Conservation (phyloP, 73 alveolate genomes). For the Paraurostyla sp. region DNA sequence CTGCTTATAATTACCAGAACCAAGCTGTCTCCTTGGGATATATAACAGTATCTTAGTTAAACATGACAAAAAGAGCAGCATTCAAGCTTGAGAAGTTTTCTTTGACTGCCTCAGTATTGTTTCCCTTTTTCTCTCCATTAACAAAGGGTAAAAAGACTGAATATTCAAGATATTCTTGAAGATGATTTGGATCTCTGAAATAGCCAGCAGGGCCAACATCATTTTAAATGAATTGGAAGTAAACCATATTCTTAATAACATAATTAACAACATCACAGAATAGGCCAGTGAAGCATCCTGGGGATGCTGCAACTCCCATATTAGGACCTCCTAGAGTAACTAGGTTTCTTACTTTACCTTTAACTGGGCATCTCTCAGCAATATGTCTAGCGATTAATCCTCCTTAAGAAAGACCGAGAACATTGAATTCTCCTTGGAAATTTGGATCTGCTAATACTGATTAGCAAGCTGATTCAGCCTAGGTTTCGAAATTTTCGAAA, state of each 20-base stretch:
- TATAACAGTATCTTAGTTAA: constrained; percentile 87
- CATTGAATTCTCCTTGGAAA: constrained; percentile 80
- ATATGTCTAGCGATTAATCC: constrained; percentile 93
- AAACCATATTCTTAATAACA: constrained; percentile 76
- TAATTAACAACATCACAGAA: constrained; percentile 85
- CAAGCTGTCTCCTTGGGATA: constrained; percentile 86
- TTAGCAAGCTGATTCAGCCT: constrained; percentile 91
- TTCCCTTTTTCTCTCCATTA: constrained; percentile 74
- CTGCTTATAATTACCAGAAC: constrained; percentile 84
- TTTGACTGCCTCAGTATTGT: constrained; percentile 65
- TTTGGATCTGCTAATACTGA: constrained; percentile 72
- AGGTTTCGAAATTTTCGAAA: constrained; percentile 80
- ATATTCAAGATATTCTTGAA: constrained; percentile 72
- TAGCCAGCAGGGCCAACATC: constrained; percentile 94
- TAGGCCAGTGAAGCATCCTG: constrained; percentile 87
- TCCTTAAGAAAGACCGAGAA: constrained; percentile 93
- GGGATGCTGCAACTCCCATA: constrained; percentile 87
- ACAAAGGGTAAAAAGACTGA: constrained; percentile 82
- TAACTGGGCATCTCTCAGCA: constrained; percentile 87
- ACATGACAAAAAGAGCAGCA: constrained; percentile 82
- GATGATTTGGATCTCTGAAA: constrained; percentile 85
- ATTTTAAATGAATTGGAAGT: constrained; percentile 76
- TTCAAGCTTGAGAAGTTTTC: constrained; percentile 74
- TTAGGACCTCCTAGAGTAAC: constrained; percentile 93
- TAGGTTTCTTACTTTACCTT: constrained; percentile 79